A percentile compares a stretch with the other conserved stretches of the same genome.
Evolutionary conservation across 768 basidiomycete species (phyloP).

Genomic region (Boletus pseudo-olivaceus): DNA sequence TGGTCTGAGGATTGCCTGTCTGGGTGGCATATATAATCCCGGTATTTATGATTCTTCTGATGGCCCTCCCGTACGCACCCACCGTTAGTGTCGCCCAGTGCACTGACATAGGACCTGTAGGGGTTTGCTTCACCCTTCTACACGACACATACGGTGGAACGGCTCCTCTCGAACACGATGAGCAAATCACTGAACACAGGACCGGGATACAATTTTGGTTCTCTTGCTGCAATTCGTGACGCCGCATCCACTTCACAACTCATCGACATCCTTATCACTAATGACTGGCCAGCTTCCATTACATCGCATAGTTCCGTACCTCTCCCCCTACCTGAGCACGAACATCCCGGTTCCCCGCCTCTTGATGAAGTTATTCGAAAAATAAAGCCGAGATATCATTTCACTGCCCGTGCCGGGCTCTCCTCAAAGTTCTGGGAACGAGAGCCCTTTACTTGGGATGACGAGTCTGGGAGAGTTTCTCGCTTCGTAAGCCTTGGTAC

Average conservation of each 20-base stretch:
- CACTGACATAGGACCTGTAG: conserved; percentile 33
- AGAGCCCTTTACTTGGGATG: conserved; percentile 86
- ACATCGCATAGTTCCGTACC: conserved; percentile 56
- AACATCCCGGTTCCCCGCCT: conserved; percentile 47
- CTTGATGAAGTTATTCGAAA: conserved; percentile 62
- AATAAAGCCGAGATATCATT: conserved; percentile 84
- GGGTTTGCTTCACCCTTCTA: conserved; percentile 79
- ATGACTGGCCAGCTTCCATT: conserved; percentile 70
- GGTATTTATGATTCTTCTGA: conserved; percentile 57
- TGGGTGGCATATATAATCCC: conserved; percentile 74
- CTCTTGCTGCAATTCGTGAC: conserved; percentile 66
- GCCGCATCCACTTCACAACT: conserved; percentile 58
- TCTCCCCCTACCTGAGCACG: conserved; percentile 42
- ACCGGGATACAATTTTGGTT: conserved; percentile 49
- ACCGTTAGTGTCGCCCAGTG: not conserved
- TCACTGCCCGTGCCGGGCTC: conserved; percentile 63
- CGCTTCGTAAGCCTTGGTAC: conserved; percentile 82
- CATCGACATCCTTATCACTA: conserved; percentile 78
- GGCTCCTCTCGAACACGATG: conserved; percentile 67
- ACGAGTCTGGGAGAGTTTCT: conserved; percentile 61
- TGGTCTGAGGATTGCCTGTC: conserved; percentile 79
- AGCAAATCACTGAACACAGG: conserved; percentile 45
- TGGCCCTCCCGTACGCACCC: conserved; percentile 54
- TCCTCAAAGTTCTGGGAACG: conserved; percentile 89
- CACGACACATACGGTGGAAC: conserved; percentile 63